Evolutionary conservation across 2,329 filamentous ascomycete genomes (phyloP).

Genomic region (Aspergillus hortae): DNA sequence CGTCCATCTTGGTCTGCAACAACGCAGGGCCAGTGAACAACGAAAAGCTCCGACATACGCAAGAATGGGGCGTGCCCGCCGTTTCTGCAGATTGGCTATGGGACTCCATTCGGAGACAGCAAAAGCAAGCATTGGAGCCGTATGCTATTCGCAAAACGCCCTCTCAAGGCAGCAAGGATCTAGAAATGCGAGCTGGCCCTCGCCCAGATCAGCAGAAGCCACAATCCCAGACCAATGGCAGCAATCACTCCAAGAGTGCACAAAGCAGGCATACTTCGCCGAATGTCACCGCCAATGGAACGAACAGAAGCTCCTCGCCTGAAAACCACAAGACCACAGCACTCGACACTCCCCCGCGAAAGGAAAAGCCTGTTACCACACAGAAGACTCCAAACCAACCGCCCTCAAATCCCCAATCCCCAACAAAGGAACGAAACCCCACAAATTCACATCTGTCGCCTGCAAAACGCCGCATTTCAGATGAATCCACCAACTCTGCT

Average conservation of each 20-base stretch:
- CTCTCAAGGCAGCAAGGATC: slow-evolving; percentile 19
- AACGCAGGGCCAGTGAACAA: slow-evolving; percentile 49
- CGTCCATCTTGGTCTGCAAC: slow-evolving; percentile 76
- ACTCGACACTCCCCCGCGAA: neutral
- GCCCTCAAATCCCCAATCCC: slow-evolving; percentile 1
- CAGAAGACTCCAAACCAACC: neutral
- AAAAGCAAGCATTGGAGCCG: slow-evolving; percentile 46
- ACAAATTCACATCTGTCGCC: neutral
- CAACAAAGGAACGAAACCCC: neutral
- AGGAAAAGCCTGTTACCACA: neutral
- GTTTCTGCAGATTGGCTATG: slow-evolving; percentile 81
- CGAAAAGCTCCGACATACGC: slow-evolving; percentile 76
- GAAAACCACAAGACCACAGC: neutral
- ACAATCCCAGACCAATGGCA: neutral
- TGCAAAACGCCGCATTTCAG: slow-evolving; percentile 16
- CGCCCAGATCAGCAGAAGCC: slow-evolving; percentile 17
- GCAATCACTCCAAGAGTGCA: neutral
- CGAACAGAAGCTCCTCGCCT: neutral
- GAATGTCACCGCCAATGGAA: neutral
- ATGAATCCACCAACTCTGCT: slow-evolving; percentile 12
- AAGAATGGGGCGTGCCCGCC: slow-evolving; percentile 73
- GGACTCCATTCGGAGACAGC: slow-evolving; percentile 63
- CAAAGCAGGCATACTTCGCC: neutral
- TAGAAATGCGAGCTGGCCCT: slow-evolving; percentile 16
- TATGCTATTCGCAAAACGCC: slow-evolving; percentile 37